Percentiles rank a stretch among this genome's conserved stretches.
Conservation (phyloP, 116 monocot genomes). For the Dioscorea cayenensis region DNA sequence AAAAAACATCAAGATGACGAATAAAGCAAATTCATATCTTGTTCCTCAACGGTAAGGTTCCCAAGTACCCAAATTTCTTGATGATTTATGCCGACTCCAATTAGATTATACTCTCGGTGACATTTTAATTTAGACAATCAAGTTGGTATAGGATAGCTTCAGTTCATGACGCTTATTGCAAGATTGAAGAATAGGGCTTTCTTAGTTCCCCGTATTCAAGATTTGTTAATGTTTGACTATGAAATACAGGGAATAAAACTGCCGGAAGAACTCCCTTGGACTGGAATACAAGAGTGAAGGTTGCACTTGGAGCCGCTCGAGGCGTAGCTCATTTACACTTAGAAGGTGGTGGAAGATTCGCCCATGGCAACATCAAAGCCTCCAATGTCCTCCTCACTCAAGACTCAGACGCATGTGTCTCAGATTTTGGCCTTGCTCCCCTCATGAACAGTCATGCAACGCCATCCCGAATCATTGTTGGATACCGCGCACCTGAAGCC, state of each 20-base stretch:
- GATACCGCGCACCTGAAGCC: no score
- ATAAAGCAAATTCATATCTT: no score
- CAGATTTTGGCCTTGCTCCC: conserved; percentile 37
- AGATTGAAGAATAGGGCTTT: not conserved
- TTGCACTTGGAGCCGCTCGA: conserved; percentile 37
- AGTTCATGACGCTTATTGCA: not conserved
- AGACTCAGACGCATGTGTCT: conserved; percentile 17
- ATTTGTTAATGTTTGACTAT: not conserved
- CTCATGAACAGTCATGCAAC: conserved; percentile 15
- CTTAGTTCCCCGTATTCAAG: not conserved
- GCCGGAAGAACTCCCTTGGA: conserved; percentile 30
- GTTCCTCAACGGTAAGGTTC: no score
- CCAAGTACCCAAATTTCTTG: no score
- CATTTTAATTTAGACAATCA: no score
- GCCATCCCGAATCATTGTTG: not conserved
- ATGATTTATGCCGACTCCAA: no score
- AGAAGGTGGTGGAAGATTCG: conserved; percentile 30
- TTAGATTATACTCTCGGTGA: no score
- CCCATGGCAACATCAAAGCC: conserved; percentile 52
- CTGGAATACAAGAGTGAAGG: conserved; percentile 48
- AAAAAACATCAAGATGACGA: no score
- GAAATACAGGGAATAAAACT: conserved; percentile 25
- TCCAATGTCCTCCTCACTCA: conserved; percentile 40
- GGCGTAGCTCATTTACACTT: conserved; percentile 50
- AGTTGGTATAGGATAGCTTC: no score